Base-by-base conservation (phyloP, 1,139 yeast species). In the Debaryomyces coudertii region DNA sequence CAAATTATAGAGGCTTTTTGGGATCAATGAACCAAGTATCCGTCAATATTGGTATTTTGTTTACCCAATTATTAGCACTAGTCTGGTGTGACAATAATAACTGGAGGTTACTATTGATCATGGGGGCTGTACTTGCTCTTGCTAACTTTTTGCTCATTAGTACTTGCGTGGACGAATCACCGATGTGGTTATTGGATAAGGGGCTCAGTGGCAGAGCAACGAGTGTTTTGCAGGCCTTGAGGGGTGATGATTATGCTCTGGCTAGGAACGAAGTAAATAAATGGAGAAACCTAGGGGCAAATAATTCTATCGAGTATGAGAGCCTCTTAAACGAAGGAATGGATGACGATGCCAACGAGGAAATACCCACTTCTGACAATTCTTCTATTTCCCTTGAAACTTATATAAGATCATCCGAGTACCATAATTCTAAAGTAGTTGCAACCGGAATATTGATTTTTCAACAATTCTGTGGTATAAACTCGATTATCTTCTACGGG, bases 381-480 rank as follows among this genome's bases (percentile, higher is more conserved):
- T 43, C 52, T 1, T 46, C 65, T 1, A 64, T 72, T 7, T 51
- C 68, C 3, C 60, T 75, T 30, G 57, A 55, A 29, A 61, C 63
- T 2, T 90, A 88, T 60, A 58, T 86, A 38, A 69, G 72, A 1
- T 69, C 75, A 12, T 67, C 80, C 0, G 76, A 69, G 40, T 89
- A 76, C 63, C 66, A 71, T 38, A 79, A 78, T 42, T 84, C 95
- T 6, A 71, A 83, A 41, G 59, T 78, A 29, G 88, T 85, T 0
- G 86, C 92, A 4, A 81, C 90, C 0, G 83, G 88, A 2, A 77
- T 90, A 25, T 80, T 92, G 75, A 71, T 85, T n/a, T 85, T 92
- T 24, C 98, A 93, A 66, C 99, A 93, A 62, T 80, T 92, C 51
- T 84, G 92, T 56, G 99, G 99, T 23, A 88, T 93, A 61, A 93